phyloP scores from a whole-genome alignment of 352 stramenopile species.

The Pythium phragmitis region DNA sequence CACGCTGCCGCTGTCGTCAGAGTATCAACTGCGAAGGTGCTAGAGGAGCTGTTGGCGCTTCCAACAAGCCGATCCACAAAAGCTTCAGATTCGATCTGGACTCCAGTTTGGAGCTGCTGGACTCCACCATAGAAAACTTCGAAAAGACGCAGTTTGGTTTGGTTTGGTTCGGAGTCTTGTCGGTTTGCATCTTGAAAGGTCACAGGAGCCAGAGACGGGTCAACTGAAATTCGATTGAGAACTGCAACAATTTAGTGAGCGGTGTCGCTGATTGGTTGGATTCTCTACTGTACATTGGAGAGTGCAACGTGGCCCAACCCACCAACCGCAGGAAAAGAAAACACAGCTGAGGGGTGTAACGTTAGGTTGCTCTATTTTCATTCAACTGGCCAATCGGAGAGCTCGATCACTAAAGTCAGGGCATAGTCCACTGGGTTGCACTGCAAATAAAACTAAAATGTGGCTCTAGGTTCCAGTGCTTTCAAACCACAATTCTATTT shows the following conservation, averaged over 20 bases:
- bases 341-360: constrained; percentile 10
- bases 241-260: constrained; percentile 19
- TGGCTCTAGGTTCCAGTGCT: no score
- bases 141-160: no score
- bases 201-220: constrained; percentile 18
- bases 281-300: background rate
- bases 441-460: no score
- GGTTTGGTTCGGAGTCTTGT: constrained; percentile 11
- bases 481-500: background rate
- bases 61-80: background rate
- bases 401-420: constrained; percentile 13
- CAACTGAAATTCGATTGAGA: constrained; percentile 14
- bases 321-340: background rate
- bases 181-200: constrained; percentile 27
- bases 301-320: constrained; percentile 4
- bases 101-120: constrained; percentile 1
- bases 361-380: constrained; percentile 15
- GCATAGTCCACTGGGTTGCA: background rate
- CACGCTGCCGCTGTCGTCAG: constrained; percentile 9
- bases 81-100: constrained; percentile 10
- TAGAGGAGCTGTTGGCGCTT: constrained; percentile 1
- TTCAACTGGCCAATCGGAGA: constrained; percentile 21
- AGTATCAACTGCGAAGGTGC: constrained; percentile 6
- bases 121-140: background rate
- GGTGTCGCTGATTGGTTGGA: constrained; percentile 19